A percentile compares a stretch with the other conserved stretches of the same genome.
phyloP scores from a whole-genome alignment of 345 rosid species.

The Populus deltoides region DNA sequence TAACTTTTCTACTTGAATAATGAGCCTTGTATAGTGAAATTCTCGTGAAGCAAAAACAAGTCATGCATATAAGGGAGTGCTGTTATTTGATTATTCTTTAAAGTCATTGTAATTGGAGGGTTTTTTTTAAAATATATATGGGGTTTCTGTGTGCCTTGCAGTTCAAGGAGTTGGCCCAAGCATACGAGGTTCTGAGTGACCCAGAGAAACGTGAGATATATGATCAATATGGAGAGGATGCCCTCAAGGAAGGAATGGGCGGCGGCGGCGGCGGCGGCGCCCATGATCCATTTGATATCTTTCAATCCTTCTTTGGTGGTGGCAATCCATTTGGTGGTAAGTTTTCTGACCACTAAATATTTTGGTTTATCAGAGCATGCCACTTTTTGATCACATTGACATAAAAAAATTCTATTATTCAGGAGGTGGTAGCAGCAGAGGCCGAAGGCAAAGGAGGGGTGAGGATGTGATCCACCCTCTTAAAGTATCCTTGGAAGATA shows the following conservation, averaged over 20 bases:
- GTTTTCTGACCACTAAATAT: neutral
- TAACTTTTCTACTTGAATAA: too few species aligned
- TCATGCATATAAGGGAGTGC: neutral
- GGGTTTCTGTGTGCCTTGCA: slow-evolving; percentile 15
- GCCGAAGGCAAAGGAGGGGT: slow-evolving; percentile 86
- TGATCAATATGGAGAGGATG: slow-evolving; percentile 82
- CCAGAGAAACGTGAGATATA: slow-evolving; percentile 78
- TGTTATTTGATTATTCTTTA: neutral
- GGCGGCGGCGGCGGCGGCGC: slow-evolving; percentile 48
- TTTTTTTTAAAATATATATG: neutral
- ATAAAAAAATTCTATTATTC: neutral
- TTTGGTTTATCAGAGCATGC: neutral
- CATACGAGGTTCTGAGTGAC: slow-evolving; percentile 74
- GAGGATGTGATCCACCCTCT: slow-evolving; percentile 89
- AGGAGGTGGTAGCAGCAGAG: slow-evolving; percentile 77
- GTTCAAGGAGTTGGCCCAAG: slow-evolving; percentile 81
- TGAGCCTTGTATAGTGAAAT: neutral
- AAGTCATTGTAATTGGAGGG: neutral
- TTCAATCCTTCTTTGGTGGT: slow-evolving; percentile 77
- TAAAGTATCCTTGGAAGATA: slow-evolving; percentile 81
- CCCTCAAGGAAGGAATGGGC: slow-evolving; percentile 90
- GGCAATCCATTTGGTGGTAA: slow-evolving; percentile 70
- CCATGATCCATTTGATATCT: slow-evolving; percentile 75
- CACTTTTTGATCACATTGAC: neutral
- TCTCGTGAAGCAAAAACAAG: neutral